A percentile compares a stretch with the other conserved stretches of the same genome.
These are phyloP conservation scores for Aspergillus ochraceoroseus DNA, from an alignment of 2,329 filamentous ascomycete species.

Conservation along the genomic window DNA sequence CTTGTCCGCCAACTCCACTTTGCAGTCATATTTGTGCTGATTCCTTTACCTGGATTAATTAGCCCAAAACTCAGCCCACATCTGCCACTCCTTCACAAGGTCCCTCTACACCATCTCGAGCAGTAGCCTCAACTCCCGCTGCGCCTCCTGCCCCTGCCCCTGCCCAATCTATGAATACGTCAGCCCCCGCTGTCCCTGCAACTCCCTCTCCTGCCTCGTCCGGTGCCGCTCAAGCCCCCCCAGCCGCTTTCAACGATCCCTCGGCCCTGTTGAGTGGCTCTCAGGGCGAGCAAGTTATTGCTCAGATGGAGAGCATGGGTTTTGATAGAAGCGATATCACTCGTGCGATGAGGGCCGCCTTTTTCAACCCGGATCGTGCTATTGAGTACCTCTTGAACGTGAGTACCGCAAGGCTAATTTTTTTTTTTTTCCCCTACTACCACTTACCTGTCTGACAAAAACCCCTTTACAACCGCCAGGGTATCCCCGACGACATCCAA, in stretches of 20 bases:
- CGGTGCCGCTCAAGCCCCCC: conserved; percentile 42
- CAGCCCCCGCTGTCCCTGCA: conserved; percentile 44
- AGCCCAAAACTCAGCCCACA: conserved; percentile 65
- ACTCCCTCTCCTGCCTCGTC: conserved; percentile 47
- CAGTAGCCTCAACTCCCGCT: conserved; percentile 42
- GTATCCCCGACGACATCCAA: conserved; percentile 80
- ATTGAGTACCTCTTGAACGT: conserved; percentile 92
- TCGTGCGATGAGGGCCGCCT: conserved; percentile 90
- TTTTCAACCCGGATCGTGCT: conserved; percentile 93
- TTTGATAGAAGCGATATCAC: conserved; percentile 86
- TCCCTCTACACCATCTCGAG: conserved; percentile 39
- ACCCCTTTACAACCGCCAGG: too few species aligned
- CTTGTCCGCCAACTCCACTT: too few species aligned
- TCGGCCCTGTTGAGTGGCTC: conserved; percentile 82
- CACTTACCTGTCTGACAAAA: too few species aligned
- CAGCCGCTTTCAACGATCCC: conserved; percentile 58
- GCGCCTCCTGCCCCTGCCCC: conserved; percentile 51
- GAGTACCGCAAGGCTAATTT: conserved; percentile 36
- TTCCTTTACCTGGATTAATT: conserved; percentile 22
- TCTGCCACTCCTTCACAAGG: conserved; percentile 37
- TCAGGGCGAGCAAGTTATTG: conserved; percentile 74
- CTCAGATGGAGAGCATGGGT: conserved; percentile 96
- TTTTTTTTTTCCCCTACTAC: conserved; percentile 2
- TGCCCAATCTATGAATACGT: conserved; percentile 38
- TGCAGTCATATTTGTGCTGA: conserved; percentile 3